Base-by-base conservation (phyloP, 2,329 filamentous ascomycete genomes). In the Talaromyces sp. region DNA sequence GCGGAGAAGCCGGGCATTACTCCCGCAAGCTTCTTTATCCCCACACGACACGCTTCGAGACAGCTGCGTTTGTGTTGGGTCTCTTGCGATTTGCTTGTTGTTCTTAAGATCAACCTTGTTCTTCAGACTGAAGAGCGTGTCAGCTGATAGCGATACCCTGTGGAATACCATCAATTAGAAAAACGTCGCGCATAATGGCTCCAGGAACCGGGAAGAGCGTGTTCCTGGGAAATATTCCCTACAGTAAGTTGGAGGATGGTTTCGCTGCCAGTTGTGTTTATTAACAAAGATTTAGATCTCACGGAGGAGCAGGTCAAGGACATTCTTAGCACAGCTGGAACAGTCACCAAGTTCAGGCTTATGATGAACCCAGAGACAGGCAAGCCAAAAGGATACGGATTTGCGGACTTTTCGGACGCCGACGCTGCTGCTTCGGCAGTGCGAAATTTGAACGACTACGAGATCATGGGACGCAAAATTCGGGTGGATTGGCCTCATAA, bases 401-500 rank as follows among this genome's bases (percentile, higher is more conserved):
- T 97, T 69, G 90, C 92, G 70, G 93, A 97, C 74, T 99, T 96
- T 72, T 89, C 91, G 59, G 94, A 97, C 71, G 87, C 90, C 62
- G 93, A 96, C 84, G 83, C 92, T 27, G 94, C 94, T 32, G 91
- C 93, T 41, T 96, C 92, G 2, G 94, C 94, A 2, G 93, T 97
- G 54, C 88, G 93, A 67, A 97, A 99, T 72, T 80, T 97, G 57
- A 96, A 97, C 78, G 92, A 96, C 74, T 88, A 91, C 77, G 93
- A 97, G 74, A 87, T 97, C 71, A 95, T 96, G 88, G 92, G 92
- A 59, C 86, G 94, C 69, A 96, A 96, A 75, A 83, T 99, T 64
- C 86, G 92, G 62, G 94, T 99, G 59, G 94, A 97, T 76, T 99
- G 95, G 77, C 94, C 91, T 61, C 96, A 96, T 74, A 93, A 97